Evolutionary conservation across 2,329 filamentous ascomycete species (phyloP).

Genomic region (Diplodia intermedia): DNA sequence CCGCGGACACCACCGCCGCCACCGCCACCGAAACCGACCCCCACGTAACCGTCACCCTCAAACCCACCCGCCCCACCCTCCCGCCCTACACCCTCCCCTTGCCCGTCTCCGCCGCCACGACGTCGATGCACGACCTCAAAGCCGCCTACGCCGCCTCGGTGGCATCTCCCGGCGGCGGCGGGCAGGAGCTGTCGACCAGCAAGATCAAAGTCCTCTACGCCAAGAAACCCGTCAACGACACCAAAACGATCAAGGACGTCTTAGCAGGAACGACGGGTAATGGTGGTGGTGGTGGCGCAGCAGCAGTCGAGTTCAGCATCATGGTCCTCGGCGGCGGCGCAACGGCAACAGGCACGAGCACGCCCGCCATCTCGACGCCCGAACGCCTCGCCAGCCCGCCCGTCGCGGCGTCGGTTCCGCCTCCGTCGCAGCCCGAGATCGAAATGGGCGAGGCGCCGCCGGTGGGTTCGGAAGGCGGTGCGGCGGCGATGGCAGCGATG

Average conservation of each 20-base stretch:
- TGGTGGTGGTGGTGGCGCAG: no score
- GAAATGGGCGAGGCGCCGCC: conserved; percentile 46
- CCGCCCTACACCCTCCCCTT: conserved; percentile 68
- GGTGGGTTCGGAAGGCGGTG: conserved; percentile 51
- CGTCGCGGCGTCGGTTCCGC: background rate
- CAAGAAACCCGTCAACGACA: conserved; percentile 83
- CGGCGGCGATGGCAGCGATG: conserved; percentile 58
- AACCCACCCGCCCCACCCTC: conserved; percentile 68
- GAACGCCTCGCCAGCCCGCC: conserved; percentile 23
- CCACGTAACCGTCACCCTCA: conserved; percentile 65
- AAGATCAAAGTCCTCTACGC: conserved; percentile 87
- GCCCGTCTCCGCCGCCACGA: conserved; percentile 65
- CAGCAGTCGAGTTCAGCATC: conserved; percentile 77
- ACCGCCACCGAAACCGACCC: conserved; percentile 31
- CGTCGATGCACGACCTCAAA: conserved; percentile 82
- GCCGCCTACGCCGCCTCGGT: conserved; percentile 62
- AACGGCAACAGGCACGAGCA: no score
- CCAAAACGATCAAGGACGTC: conserved; percentile 78
- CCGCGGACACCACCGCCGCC: conserved; percentile 41
- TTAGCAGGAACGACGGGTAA: conserved; percentile 67
- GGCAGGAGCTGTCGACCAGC: conserved; percentile 52
- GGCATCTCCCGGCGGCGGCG: conserved; percentile 53
- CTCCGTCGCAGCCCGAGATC: background rate
- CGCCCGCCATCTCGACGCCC: conserved; percentile 20
- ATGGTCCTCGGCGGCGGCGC: conserved; percentile 81